Evolutionary conservation across 2,329 filamentous ascomycete species (phyloP).

Genomic region (Graphilbum sp.): DNA sequence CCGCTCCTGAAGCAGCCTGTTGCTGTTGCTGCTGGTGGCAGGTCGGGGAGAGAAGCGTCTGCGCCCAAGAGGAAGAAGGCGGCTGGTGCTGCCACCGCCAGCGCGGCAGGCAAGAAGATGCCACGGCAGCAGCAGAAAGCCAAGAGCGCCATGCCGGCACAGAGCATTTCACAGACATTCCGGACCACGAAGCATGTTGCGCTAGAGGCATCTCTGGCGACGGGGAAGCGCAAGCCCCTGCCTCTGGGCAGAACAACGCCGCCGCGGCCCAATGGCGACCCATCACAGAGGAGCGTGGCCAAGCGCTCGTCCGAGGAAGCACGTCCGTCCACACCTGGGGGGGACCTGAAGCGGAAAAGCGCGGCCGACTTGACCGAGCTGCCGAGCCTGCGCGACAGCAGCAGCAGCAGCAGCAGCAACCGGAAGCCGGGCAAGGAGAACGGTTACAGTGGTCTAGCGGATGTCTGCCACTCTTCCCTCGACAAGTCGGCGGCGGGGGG

Average conservation of each 20-base stretch:
- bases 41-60: too few species aligned
- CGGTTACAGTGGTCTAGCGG: background rate
- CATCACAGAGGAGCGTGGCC: background rate
- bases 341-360: background rate
- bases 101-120: too few species aligned
- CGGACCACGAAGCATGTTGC: constrained; percentile 25
- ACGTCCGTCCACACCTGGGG: background rate
- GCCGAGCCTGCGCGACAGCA: constrained; percentile 3
- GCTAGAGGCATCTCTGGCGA: constrained; percentile 4
- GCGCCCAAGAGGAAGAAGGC: too few species aligned
- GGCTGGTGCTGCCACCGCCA: too few species aligned
- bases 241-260: background rate
- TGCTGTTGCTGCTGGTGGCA: too few species aligned
- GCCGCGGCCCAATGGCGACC: background rate
- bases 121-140: constrained; percentile 18
- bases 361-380: background rate
- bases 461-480: too few species aligned
- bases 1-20: too few species aligned
- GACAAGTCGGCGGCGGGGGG: too few species aligned
- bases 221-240: constrained; percentile 4
- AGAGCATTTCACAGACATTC: constrained; percentile 22
- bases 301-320: background rate
- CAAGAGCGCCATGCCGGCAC: constrained; percentile 10
- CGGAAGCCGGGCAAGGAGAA: constrained; percentile 1
- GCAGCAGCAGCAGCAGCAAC: background rate